phyloP scores from a whole-genome alignment of 306 rosid species.

The Ammopiptanthus mongolicus region DNA sequence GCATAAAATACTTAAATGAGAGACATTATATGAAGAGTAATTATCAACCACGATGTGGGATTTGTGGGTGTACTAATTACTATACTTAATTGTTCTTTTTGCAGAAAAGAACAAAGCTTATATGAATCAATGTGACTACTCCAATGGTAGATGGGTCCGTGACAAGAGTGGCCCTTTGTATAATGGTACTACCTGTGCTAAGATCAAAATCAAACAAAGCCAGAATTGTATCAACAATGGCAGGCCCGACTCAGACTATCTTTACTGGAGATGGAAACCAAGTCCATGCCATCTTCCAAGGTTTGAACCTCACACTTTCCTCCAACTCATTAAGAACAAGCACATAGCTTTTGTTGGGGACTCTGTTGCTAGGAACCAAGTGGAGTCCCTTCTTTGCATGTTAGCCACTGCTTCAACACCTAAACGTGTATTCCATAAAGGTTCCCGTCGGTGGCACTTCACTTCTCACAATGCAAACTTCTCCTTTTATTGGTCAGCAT shows the following conservation, averaged over 20 bases:
- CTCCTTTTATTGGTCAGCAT: constrained; percentile 75
- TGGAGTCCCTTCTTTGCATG: constrained; percentile 77
- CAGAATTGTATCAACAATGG: constrained; percentile 68
- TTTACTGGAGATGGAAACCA: constrained; percentile 76
- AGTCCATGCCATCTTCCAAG: constrained; percentile 49
- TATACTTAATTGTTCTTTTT: neutral
- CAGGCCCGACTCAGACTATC: constrained; percentile 46
- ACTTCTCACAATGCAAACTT: constrained; percentile 44
- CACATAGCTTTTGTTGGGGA: constrained; percentile 73
- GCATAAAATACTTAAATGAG: too few relatives aligned
- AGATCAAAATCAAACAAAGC: constrained; percentile 43
- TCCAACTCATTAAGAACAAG: constrained; percentile 42
- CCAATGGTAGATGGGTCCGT: constrained; percentile 54
- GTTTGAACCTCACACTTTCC: constrained; percentile 65
- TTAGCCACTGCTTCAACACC: constrained; percentile 48
- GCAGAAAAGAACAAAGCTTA: constrained; percentile 33
- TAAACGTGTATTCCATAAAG: constrained; percentile 34
- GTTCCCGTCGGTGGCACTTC: constrained; percentile 52
- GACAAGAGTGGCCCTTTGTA: constrained; percentile 53
- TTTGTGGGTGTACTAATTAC: neutral
- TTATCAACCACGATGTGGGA: neutral
- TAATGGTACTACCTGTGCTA: constrained; percentile 53
- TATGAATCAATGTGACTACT: constrained; percentile 51
- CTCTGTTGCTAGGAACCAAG: constrained; percentile 76
- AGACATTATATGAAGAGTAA: neutral